Base-by-base conservation (phyloP, 768 basidiomycete genomes). In the Nidula microcarpa region DNA sequence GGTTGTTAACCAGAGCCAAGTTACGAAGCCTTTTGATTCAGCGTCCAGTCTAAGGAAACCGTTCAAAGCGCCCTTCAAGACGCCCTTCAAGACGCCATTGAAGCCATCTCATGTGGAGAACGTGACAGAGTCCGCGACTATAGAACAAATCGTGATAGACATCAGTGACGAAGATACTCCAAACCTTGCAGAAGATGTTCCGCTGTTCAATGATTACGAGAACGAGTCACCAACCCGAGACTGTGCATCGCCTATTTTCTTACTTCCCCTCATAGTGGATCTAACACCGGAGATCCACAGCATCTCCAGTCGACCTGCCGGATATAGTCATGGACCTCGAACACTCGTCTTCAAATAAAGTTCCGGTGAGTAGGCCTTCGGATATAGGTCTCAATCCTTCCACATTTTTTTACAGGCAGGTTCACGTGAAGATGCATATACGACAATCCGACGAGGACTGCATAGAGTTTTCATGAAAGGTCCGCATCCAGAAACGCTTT, bases 11-110 rank as follows among this genome's bases (percentile, higher is more conserved):
- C 37, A 2, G 4, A 41, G 30, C 9, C 17, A 57, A 80, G 81
- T 77, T 11, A 82, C 81, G 6, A 79, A 72, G 56, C 74, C 78
- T 4, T 69, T 77, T 59, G 62, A 57, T 47, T 81, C 80, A 6
- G 71, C 65, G 0, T 60, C 57, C 23, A 59, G 58, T 50, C 58
- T 84, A 49, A 71, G 60, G 43, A 85, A 81, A 60, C 84, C 84
- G 2, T 78, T 77, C 60, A 76, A 71, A 58, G 61, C 75, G 1
- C 81, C 81, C 1, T 74, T 69, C 33, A 73, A 68, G 51, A 62
- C 62, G 1, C 70, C 75, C 1, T 71, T 69, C 59, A 73, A 60
- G 49, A 62, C 60, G 0, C 62, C 67, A 4, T 6, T 41, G 59
- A 7, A 33, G 35, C 14, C 23, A 23, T 23, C 23, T 23, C 23